Base-by-base conservation (phyloP, 495 filamentous ascomycete species). In the Penicillium turbatum region DNA sequence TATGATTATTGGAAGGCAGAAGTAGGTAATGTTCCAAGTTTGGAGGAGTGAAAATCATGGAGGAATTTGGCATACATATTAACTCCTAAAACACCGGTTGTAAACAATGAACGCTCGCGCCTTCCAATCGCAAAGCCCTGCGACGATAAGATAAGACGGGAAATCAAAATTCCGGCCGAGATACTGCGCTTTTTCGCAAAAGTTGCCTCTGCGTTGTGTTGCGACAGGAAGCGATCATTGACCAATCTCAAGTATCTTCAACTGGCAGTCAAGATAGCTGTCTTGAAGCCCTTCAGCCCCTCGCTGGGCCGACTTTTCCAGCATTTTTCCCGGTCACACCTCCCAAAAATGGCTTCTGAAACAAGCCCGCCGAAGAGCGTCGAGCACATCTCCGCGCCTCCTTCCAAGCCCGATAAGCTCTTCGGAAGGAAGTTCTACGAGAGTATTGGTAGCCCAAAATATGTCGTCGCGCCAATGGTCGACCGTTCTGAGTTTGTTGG, bases 401-500 rank as follows among this genome's bases (percentile, higher is more conserved):
- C 21, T n/a, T 5, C 44, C 36, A 54, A 64, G 10, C 52, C 48
- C 45, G 49, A 51, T 50, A 96, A 92, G 65, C 74, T 95, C 1
- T 81, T 85, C 55, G 93, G 93, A 6, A 79, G 95, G 16, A 86
- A 86, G 31, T 96, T 98, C 68, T 98, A 96, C 62, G 83, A 95
- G 68, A 93, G 87, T 60, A 82, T 99, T 50, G 93, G 95, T 11
- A 90, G 86, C 51, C 93, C 93, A 0, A 95, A 88, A 64, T 84
- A 87, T 57, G 81, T 97, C 36, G 79, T 99, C 26, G 93, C 93
- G 31, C 93, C 93, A 30, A 99, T 99, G 93, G 93, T 99, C 17
- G 93, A 97, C 59, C 87, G 96, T 65, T 96, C 90, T 4, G 95
- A 98, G 75, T 95, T 96, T 74, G 92, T 96, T 77, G 55, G 86